These are phyloP conservation scores for Fusarium nanum DNA, from an alignment of 2,329 filamentous ascomycete genomes.

Conservation along the genomic window DNA sequence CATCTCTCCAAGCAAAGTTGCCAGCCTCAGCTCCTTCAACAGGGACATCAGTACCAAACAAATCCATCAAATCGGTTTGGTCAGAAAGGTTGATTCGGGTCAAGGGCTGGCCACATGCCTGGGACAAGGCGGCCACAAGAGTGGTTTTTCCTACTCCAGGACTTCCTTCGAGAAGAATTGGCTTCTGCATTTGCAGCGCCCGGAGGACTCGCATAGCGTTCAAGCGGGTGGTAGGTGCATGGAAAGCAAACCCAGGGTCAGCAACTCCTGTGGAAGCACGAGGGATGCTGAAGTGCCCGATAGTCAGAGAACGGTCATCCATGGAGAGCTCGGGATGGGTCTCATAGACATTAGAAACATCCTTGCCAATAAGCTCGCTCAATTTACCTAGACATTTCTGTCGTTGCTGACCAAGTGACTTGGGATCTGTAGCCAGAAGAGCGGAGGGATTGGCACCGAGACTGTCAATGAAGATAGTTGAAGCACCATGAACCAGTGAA, in stretches of 20 bases:
- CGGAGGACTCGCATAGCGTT: constrained; percentile 93
- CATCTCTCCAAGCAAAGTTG: constrained; percentile 94
- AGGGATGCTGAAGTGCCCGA: constrained; percentile 80
- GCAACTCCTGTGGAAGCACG: constrained; percentile 56
- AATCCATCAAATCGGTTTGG: constrained; percentile 96
- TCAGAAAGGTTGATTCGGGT: constrained; percentile 97
- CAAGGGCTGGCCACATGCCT: constrained; percentile 81
- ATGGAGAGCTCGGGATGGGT: constrained; percentile 69
- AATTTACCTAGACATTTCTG: constrained; percentile 79
- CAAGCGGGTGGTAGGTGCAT: constrained; percentile 87
- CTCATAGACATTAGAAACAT: constrained; percentile 75
- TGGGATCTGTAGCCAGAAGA: constrained; percentile 77
- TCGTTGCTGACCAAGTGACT: constrained; percentile 77
- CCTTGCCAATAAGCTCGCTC: constrained; percentile 69
- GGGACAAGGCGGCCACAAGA: constrained; percentile 85
- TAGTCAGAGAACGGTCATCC: constrained; percentile 63
- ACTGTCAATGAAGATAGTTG: constrained; percentile 95
- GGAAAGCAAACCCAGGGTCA: constrained; percentile 69
- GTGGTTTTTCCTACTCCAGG: constrained; percentile 99
- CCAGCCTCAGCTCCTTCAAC: constrained; percentile 92
- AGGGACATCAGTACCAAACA: constrained; percentile 96
- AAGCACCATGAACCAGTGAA: constrained; percentile 81
- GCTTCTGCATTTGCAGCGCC: constrained; percentile 88
- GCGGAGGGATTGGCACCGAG: constrained; percentile 95
- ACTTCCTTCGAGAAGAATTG: constrained; percentile 93